Base-by-base conservation (phyloP, 371 early-diverging fungal species). In the Blakeslea trispora region DNA sequence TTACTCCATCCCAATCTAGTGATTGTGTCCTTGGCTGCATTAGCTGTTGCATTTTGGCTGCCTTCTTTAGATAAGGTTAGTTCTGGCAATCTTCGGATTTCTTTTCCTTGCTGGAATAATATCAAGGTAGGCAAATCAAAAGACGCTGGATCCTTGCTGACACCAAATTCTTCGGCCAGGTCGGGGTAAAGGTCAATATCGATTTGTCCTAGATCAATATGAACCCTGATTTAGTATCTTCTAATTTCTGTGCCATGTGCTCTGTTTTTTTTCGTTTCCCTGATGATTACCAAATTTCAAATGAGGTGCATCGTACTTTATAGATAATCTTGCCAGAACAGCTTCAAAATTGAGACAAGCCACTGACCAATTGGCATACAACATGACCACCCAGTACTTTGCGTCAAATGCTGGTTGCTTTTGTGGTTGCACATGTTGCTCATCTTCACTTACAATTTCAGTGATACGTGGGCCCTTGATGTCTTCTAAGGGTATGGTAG, bases 341-440 rank as follows among this genome's bases (percentile, higher is more conserved):
- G 71, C 74, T 50, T 79, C 80, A 59, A 79, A 79, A 60, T 79
- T 79, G 31, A 76, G 68, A 52, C 77, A 79, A 4, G 77, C 55
- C 5, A 79, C 62, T 1, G 80, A 79, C 80, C 80, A 79, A 50
- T 72, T 72, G 3, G 77, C 80, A 61, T 76, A 76, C 13, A 79
- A 40, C 72, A 79, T 72, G n/a, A 76, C 66, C 45, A 76, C 57
- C 74, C 77, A 79, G 31, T 79, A 76, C 21, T 74, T 67, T 17
- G 69, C 43, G 1, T 47, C 53, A 0, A 37, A 23, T 1, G 28
- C 3, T 28, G 3, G 28, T 48, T 47, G 19, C 21, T 50, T 15
- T 45, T 42, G 43, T 22, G 59, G 40, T 37, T 54, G 40, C 1
- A 55, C 53, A 18, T 46, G 46, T 9, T 50, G 35, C 42, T 53